Evolutionary conservation across 164 flowering plant genomes (phyloP).

Genomic region (Warburgia ugandensis): DNA sequence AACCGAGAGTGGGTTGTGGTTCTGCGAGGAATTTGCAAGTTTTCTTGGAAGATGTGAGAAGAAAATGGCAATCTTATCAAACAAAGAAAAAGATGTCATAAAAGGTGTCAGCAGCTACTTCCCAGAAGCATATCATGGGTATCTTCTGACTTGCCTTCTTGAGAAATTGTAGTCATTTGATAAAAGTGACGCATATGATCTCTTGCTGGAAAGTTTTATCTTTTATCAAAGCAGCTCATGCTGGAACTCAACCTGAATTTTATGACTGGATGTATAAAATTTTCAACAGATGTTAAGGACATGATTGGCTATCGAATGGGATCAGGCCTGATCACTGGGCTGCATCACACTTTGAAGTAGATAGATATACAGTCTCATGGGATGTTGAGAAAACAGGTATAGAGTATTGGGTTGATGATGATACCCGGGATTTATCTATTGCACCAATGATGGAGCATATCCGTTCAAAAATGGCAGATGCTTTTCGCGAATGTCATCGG

Average conservation of each 20-base stretch:
- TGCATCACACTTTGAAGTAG: slow-evolving; percentile 1
- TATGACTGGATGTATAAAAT: not conserved
- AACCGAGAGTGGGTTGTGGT: not conserved
- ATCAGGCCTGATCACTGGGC: slow-evolving; percentile 2
- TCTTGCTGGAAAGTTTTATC: not conserved
- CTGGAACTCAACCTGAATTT: not conserved
- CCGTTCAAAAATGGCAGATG: no score
- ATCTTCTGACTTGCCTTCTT: not conserved
- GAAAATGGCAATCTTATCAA: not conserved
- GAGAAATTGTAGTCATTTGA: not conserved
- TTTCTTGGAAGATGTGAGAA: no score
- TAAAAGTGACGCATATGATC: not conserved
- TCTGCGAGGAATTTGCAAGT: not conserved
- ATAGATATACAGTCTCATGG: no score
- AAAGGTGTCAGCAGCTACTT: not conserved
- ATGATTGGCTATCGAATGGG: not conserved
- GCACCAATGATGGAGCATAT: no score
- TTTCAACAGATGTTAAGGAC: not conserved
- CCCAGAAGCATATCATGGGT: not conserved
- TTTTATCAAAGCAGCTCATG: not conserved
- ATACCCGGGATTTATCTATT: no score
- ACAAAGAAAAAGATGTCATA: not conserved
- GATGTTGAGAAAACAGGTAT: no score
- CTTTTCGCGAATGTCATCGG: no score
- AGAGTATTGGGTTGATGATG: no score